Base-by-base conservation (phyloP, 805 yeast genomes). In the Hanseniaspora vineae region DNA sequence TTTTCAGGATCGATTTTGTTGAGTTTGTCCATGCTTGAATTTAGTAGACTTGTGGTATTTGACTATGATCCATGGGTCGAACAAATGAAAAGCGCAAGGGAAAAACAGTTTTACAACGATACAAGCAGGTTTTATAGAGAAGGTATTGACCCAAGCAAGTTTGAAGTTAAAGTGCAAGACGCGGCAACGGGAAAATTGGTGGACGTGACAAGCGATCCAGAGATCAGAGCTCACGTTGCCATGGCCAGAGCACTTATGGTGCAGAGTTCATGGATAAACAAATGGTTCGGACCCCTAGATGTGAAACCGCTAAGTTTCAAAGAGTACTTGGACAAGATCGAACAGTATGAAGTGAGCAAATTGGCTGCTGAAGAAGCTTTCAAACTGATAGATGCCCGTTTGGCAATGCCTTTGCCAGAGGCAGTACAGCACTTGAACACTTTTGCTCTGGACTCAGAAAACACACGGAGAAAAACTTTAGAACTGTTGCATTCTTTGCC, bases 11-110 rank as follows among this genome's bases (percentile, higher is more conserved):
- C 75, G 0, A 64, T 68, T 17, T 53, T 77, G 14, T 56, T 78
- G n/a, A 72, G 75, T 51, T 72, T 74, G 47, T 68, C 83, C 2
- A 73, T 78, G 2, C 57, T 81, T 35, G 90, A 82, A 55, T 53
- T 70, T 6, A 66, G 76, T 14, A 66, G 89, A 47, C 54, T 80
- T 39, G 55, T 54, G 8, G 31, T 69, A 44, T 46, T 69, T 13
- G 69, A 69, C 40, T 68, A 67, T 50, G 89, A 82, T 57, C 89
- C 89, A 10, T 82, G 89, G 89, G 69, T 63, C 23, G 85, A 78
- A 32, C 87, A 82, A 56, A 84, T 87, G 2, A 68, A 61, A 43
- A 55, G 58, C 15, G 81, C 77, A 33, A 72, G 86, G 37, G 64
- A 63, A 17, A 59, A 70, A 49, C 58, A 61, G 45, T 60, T 64